Conservation (phyloP, 164 flowering plant genomes). For the Macadamia integrifolia region DNA sequence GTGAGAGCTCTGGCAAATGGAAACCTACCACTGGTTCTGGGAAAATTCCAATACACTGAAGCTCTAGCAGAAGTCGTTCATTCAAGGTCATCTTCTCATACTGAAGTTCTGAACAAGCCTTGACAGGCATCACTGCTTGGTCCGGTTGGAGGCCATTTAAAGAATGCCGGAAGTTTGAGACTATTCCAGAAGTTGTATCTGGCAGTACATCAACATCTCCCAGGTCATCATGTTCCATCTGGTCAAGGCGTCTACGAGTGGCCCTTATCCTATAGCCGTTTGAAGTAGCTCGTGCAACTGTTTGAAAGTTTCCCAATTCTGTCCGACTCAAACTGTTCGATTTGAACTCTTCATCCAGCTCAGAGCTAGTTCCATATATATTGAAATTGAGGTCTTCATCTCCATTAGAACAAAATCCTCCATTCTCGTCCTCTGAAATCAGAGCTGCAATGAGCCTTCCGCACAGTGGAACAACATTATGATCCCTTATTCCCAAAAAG, state of each 20-base stretch:
- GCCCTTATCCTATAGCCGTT: constrained; percentile 46
- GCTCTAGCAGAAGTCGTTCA: constrained; percentile 60
- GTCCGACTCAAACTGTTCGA: constrained; percentile 27
- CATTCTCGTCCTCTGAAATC: constrained; percentile 53
- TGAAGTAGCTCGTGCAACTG: constrained; percentile 33
- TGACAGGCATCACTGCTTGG: constrained; percentile 28
- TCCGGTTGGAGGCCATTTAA: constrained; percentile 34
- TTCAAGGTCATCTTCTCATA: constrained; percentile 53
- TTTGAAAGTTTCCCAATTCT: constrained; percentile 20
- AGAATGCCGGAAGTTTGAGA: constrained; percentile 28
- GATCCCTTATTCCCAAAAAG: constrained; percentile 13
- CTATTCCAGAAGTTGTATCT: constrained; percentile 18
- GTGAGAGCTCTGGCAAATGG: constrained; percentile 1
- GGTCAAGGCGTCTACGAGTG: constrained; percentile 27
- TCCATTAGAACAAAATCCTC: constrained; percentile 23
- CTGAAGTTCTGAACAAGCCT: constrained; percentile 37
- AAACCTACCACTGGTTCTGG: constrained; percentile 60
- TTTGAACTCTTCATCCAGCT: constrained; percentile 42
- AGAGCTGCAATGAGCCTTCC: constrained; percentile 70
- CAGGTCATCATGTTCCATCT: constrained; percentile 29
- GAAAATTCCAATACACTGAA: constrained; percentile 65
- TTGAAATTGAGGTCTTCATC: constrained; percentile 37
- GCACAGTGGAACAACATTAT: constrained; percentile 39
- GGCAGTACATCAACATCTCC: constrained; percentile 17
- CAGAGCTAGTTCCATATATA: constrained; percentile 35